phyloP scores from a whole-genome alignment of 768 basidiomycete species.

The Leccinum pellstonianum region DNA sequence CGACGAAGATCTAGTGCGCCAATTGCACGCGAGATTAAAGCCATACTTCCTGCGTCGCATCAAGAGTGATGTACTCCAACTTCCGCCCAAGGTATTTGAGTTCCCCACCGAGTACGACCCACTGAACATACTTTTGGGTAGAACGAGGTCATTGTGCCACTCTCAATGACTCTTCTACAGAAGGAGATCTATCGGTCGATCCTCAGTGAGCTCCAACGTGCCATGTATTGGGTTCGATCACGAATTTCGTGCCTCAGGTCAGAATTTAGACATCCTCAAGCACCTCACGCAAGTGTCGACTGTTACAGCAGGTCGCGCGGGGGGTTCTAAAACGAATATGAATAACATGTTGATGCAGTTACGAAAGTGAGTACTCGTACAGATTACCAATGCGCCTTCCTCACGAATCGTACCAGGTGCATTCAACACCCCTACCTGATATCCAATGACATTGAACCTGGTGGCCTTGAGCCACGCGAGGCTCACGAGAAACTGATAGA shows the following conservation, averaged over 20 bases:
- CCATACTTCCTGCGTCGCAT: conserved; percentile 93
- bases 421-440: conserved; percentile 92
- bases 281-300: conserved; percentile 50
- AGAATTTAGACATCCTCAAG: conserved; percentile 67
- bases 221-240: conserved; percentile 17
- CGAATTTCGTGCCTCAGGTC: conserved; percentile 42
- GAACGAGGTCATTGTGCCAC: conserved; percentile 91
- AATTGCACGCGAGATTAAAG: conserved; percentile 73
- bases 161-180: conserved; percentile 84
- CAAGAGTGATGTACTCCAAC: conserved; percentile 88
- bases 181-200: conserved; percentile 87
- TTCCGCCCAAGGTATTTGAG: conserved; percentile 79
- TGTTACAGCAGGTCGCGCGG: conserved; percentile 30
- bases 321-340: conserved; percentile 52
- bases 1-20: conserved; percentile 74
- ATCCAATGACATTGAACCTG: conserved; percentile 75
- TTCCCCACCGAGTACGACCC: not conserved
- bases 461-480: conserved; percentile 51
- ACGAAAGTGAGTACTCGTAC: conserved; percentile 58
- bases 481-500: conserved; percentile 79
- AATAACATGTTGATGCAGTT: conserved; percentile 88
- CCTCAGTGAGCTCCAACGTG: conserved; percentile 48
- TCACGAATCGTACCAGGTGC: conserved; percentile 49
- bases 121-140: conserved; percentile 29
- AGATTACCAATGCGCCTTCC: not conserved